phyloP scores from a whole-genome alignment of 2,329 filamentous ascomycete species.

The Xylariaceae sp. region DNA sequence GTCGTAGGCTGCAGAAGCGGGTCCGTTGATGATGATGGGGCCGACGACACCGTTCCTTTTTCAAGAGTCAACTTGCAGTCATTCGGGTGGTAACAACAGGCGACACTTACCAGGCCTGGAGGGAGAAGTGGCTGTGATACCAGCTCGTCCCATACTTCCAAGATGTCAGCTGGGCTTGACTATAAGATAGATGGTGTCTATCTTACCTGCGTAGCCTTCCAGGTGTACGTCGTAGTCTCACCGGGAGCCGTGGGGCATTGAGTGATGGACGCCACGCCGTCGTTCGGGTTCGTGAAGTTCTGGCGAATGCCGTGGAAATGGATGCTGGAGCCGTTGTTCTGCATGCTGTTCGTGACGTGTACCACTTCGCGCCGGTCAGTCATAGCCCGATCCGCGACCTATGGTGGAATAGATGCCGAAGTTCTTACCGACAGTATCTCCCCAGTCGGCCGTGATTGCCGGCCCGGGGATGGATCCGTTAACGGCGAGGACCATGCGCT shows the following conservation, averaged over 20 bases:
- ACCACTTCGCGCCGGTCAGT: slow-evolving; percentile 29
- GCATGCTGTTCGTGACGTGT: slow-evolving; percentile 46
- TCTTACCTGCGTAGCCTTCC: slow-evolving; percentile 34
- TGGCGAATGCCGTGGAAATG: slow-evolving; percentile 59
- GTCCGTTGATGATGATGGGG: slow-evolving; percentile 53
- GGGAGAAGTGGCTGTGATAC: slow-evolving; percentile 54
- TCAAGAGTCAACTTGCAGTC: slow-evolving; percentile 3
- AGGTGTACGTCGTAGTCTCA: slow-evolving; percentile 46
- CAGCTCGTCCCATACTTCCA: slow-evolving; percentile 43
- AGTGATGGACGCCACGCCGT: slow-evolving; percentile 45
- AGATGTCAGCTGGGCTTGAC: slow-evolving; percentile 4
- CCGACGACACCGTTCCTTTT: slow-evolving; percentile 31
- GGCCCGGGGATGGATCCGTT: slow-evolving; percentile 56
- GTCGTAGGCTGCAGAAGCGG: slow-evolving; percentile 50
- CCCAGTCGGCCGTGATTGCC: slow-evolving; percentile 45
- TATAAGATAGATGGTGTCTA: background rate
- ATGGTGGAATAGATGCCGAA: no score
- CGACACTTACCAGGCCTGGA: slow-evolving; percentile 23
- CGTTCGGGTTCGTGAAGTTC: slow-evolving; percentile 41
- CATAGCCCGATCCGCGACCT: no score
- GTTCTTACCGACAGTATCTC: slow-evolving; percentile 14
- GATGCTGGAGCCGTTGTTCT: slow-evolving; percentile 49
- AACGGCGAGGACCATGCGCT: slow-evolving; percentile 34
- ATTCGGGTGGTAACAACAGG: background rate
- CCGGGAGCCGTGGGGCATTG: slow-evolving; percentile 46